Base-by-base conservation (phyloP, 2,329 filamentous ascomycete genomes). In the Trichoderma pleuroti region DNA sequence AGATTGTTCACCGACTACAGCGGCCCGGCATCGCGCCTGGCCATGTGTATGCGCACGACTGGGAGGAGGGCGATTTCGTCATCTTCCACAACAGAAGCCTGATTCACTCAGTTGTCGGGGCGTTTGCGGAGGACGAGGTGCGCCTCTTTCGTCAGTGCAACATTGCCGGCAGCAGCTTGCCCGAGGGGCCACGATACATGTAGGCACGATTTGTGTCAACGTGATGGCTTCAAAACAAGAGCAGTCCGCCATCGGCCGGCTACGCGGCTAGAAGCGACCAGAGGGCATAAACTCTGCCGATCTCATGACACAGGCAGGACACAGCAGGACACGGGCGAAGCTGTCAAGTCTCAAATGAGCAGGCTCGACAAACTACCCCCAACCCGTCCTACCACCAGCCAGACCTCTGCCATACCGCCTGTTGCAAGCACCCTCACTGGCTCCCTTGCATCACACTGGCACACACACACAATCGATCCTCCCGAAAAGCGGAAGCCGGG, bases 121-220 rank as follows among this genome's bases (percentile, higher is more conserved):
- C 90, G 1, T 94, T 94, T 79, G 85, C 86, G 9, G 86, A 90
- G 62, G 87, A 91, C n/a, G 91, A 94, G 82, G 88, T 93, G 36
- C 82, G 92, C 57, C 78, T 94, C 72, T 94, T 94, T 77, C 83
- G 92, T 73, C 92, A 94, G 82, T 94, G 92, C 80, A 94, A 94
- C 78, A 84, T 94, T 79, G 91, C 92, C n/a, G 89, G 86, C 4
- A 91, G 86, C 71, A 80, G 85, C 72, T 78, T 86, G 46, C 88
- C 88, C 9, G 76, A 85, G 65, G 88, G 87, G 0, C 86, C 87
- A 39, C 36, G 42, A 54, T 54, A 71, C 21, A 21, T 52, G n/a
- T 68, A 42, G 30, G 12, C 21, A 7, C 28, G 30, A 24, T 21
- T 14, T 59, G 56, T 59, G 56, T 59, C 18, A 8, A 32, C 18